Evolutionary conservation across 2,329 filamentous ascomycete genomes (phyloP).

Genomic region (Cadophora sp.): DNA sequence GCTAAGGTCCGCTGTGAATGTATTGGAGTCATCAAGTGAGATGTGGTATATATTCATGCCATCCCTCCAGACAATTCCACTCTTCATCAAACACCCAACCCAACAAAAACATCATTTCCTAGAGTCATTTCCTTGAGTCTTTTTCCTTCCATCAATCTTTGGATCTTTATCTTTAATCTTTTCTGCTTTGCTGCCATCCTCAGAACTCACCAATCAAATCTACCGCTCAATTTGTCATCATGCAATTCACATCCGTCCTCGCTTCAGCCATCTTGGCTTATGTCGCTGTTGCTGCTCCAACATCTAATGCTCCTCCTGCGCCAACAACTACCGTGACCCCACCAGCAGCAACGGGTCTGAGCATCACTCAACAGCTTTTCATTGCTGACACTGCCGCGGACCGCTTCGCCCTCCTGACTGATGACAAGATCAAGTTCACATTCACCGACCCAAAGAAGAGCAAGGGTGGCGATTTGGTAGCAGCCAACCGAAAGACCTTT

Average conservation of each 20-base stretch:
- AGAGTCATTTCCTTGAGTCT: slow-evolving; percentile 30
- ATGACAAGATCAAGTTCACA: slow-evolving; percentile 57
- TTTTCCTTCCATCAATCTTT: slow-evolving; percentile 28
- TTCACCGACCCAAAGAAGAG: slow-evolving; percentile 49
- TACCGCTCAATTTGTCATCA: slow-evolving; percentile 39
- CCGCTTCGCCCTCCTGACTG: slow-evolving; percentile 50
- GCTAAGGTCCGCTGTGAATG: not conserved
- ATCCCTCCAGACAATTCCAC: slow-evolving; percentile 14
- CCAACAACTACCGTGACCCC: slow-evolving; percentile 19
- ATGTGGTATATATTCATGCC: slow-evolving; percentile 21
- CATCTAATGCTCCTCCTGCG: slow-evolving; percentile 15
- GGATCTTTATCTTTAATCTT: slow-evolving; percentile 23
- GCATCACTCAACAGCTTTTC: slow-evolving; percentile 37
- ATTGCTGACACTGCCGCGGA: slow-evolving; percentile 50
- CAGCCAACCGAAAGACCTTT: slow-evolving; percentile 62
- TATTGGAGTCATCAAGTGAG: not conserved
- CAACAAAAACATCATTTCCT: slow-evolving; percentile 31
- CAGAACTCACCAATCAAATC: slow-evolving; percentile 15
- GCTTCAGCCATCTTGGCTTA: slow-evolving; percentile 50
- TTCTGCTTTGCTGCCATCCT: slow-evolving; percentile 18
- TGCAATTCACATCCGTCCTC: slow-evolving; percentile 46
- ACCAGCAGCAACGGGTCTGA: slow-evolving; percentile 22
- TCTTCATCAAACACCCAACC: slow-evolving; percentile 33
- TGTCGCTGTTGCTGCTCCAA: slow-evolving; percentile 43
- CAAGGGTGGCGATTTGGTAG: slow-evolving; percentile 55